Base-by-base conservation (phyloP, 164 flowering plant species). In the Chimonanthus salicifolius region DNA sequence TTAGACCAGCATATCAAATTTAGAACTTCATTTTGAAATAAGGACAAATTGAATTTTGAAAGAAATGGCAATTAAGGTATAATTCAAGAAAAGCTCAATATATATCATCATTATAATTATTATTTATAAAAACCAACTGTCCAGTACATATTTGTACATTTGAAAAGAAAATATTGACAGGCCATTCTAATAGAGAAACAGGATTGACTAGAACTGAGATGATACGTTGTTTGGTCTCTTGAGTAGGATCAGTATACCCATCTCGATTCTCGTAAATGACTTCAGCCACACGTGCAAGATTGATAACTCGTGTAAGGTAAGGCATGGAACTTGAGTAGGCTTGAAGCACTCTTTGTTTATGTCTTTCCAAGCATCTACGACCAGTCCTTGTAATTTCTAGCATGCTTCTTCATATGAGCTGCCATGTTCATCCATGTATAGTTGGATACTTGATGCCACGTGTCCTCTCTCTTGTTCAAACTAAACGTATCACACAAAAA, bases 381-480 rank as follows among this genome's bases (percentile, higher is more conserved):
- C 16, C 65, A 58, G 4, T 8, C 9, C 47, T 2, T 4, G 3
- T 8, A 58, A 16, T 11, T 43, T 11, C n/a, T 6, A 11, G 3
- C 72, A 47, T 4, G 72, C 64, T 15, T 54, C 64, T 58, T 43
- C 49, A 6, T 71, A 47, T 15, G 65, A 18, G 18, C 5, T 6
- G 11, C 64, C 50, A 13, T 58, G 11, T 20, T 71, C 72, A 3
- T 16, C 16, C 64, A 71, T 71, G 64, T 58, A 71, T 49, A 62
- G 44, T 44, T 51, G 49, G 21, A 71, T n/a, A 13, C 13, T 44
- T 18, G 58, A 44, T 0, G 64, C 64, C 13, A 21, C 48, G 20
- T 71, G 63, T 3, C 16, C 72, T 71, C 72, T 51, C 7, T 58
- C 20, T 21, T 58, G 48, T 20, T 71, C 72, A n/a, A 47, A 49